Conservation (phyloP, 2,329 filamentous ascomycete genomes). For the Fusarium guadeloupense region DNA sequence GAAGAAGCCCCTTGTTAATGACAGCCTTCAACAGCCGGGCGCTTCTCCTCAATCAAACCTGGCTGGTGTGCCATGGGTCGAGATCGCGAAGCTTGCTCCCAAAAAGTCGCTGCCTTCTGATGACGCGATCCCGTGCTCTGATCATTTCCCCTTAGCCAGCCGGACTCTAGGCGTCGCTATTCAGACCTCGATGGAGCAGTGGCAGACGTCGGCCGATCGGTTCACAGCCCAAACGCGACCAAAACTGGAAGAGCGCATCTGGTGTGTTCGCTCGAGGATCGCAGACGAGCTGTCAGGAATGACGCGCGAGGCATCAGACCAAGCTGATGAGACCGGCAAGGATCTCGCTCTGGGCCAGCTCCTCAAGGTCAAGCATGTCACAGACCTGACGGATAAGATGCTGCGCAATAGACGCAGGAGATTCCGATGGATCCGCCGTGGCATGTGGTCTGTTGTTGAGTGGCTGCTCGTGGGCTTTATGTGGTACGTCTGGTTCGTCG, state of each 20-base stretch:
- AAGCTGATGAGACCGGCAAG: slow-evolving; percentile 80
- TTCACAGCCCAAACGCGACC: slow-evolving; percentile 68
- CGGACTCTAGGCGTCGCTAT: slow-evolving; percentile 60
- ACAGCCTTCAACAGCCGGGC: slow-evolving; percentile 26
- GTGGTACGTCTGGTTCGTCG: slow-evolving; percentile 94
- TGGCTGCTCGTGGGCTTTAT: slow-evolving; percentile 89
- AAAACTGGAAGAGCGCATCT: slow-evolving; percentile 60
- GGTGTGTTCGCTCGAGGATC: slow-evolving; percentile 57
- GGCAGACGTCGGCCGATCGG: slow-evolving; percentile 66
- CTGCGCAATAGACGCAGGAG: slow-evolving; percentile 72
- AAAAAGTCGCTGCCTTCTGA: slow-evolving; percentile 47
- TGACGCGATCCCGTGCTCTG: slow-evolving; percentile 52
- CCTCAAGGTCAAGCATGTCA: slow-evolving; percentile 80
- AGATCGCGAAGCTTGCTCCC: slow-evolving; percentile 55
- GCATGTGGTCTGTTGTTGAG: slow-evolving; percentile 84
- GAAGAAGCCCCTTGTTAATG: slow-evolving; percentile 48
- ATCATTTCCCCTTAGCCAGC: slow-evolving; percentile 62
- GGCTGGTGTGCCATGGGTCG: slow-evolving; percentile 51
- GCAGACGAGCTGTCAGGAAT: slow-evolving; percentile 65
- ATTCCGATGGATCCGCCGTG: slow-evolving; percentile 78
- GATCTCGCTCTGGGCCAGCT: slow-evolving; percentile 81
- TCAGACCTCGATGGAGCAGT: slow-evolving; percentile 59
- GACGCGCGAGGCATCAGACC: slow-evolving; percentile 75
- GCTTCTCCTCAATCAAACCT: slow-evolving; percentile 36
- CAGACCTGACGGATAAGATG: slow-evolving; percentile 81